Evolutionary conservation across 2,329 filamentous ascomycete genomes (phyloP), one percentile per base, ranked within the genome.

Genomic region (Neofusicoccum cordaticola): DNA sequence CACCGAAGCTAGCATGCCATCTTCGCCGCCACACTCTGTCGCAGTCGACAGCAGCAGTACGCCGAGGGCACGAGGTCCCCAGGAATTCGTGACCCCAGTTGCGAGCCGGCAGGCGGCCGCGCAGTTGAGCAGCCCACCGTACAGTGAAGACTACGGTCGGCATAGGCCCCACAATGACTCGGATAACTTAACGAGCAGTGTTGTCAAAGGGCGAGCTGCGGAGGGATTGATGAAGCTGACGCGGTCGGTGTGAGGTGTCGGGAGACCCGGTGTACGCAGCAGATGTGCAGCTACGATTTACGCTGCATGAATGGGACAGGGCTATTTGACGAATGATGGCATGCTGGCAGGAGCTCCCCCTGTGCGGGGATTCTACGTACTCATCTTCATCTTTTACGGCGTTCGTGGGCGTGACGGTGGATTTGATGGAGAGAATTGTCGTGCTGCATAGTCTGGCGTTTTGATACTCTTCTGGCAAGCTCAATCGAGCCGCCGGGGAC

Each of bases 171-270:
- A 44, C n/a, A n/a, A 34, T 11, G 56, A 58, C 13, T 35, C 53
- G 27, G 71, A 73, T 11, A 76, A 80, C 22, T 67, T 83, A 58
- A 79, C 79, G 57, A 83, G 78, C 66, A 83, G 79, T 71, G 80
- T 78, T 17, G 76, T 82, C 42, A 80, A 80, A 65, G 83, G 80
- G 3, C 78, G 80, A 50, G 84, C 84, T 8, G 84, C 81, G 12
- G 83, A 81, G 69, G 85, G 83, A 7, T 70, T 88, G 68, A 69
- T 86, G 66, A 82, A 81, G 66, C 73, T 87, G 62, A 76, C 73
- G 74, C 69, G 68, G 39, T 65, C 64, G 22, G 48, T 60, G 19
- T 65, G 45, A 61, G 53, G 6, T 2, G 13, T 3, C 19, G 41
- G 42, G 13, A 12, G n/a, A 35, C 27, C n/a, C 11, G 31, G n/a